A percentile compares a stretch with the other conserved stretches of the same genome.
phyloP scores from a whole-genome alignment of 1,284 basidiomycete species.

The Marasmius fiardii region DNA sequence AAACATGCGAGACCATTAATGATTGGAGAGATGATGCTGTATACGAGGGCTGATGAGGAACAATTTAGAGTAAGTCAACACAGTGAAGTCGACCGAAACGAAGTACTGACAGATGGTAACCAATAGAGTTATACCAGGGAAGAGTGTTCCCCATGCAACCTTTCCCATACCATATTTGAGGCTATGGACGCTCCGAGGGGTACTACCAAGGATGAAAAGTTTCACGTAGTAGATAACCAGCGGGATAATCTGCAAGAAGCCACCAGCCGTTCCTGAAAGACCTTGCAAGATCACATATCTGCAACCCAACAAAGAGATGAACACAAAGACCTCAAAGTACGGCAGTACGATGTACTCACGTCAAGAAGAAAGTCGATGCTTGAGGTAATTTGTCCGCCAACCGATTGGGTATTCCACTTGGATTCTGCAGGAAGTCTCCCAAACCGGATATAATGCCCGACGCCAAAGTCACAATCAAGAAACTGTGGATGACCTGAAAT shows the following conservation, averaged over 20 bases:
- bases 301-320: constrained; percentile 3
- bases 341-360: constrained; percentile 42
- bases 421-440: constrained; percentile 56
- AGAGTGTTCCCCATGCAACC: constrained; percentile 85
- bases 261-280: constrained; percentile 72
- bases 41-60: constrained; percentile 53
- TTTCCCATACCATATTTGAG: constrained; percentile 71
- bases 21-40: constrained; percentile 91
- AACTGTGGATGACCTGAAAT: constrained; percentile 92
- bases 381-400: constrained; percentile 77
- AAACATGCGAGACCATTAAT: constrained; percentile 88
- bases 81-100: not conserved
- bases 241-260: constrained; percentile 78
- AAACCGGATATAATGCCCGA: constrained; percentile 80
- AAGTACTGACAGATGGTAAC: constrained; percentile 68
- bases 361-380: constrained; percentile 94
- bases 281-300: constrained; percentile 70
- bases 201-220: constrained; percentile 80
- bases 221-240: constrained; percentile 86
- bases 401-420: constrained; percentile 58
- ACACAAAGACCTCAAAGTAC: not conserved
- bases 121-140: constrained; percentile 74
- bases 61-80: not conserved
- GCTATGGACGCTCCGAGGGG: constrained; percentile 80
- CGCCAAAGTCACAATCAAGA: constrained; percentile 82